Evolutionary conservation across 2,329 filamentous ascomycete species (phyloP), one percentile per base, ranked within the genome.

Genomic region (Ophidiomyces ophidiicola): DNA sequence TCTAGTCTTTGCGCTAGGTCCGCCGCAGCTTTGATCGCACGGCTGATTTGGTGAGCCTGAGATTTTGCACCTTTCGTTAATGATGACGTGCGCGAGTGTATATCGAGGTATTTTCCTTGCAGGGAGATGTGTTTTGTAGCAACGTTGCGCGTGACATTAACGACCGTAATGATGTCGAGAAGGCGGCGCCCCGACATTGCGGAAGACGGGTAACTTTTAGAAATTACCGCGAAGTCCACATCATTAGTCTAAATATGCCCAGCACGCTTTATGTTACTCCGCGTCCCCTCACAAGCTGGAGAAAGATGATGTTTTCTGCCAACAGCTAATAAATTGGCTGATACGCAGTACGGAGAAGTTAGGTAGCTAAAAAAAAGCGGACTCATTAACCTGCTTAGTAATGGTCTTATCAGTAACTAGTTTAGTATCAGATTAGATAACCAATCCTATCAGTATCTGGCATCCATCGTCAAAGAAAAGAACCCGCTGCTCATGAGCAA

Each of bases 111-210:
- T 39, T 70, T 68, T 39, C 68, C 64, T 15, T 75, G 74, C 34
- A 79, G 67, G 29, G 62, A 63, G 41, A 76, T 57, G 53, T 80
- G 76, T 56, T 76, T 72, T 59, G 60, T 67, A 52, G 78, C 80
- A 44, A 87, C 70, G 23, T 72, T 72, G 44, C 77, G 73, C 36
- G 80, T 79, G 55, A 76, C 81, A 65, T 71, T 76, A 58, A 80
- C 68, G 47, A 87, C 68, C 44, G 78, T 74, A 49, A 78, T 75
- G 51, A 81, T 66, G 63, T 87, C 82, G 55, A 86, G 54, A 70
- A 74, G 63, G 73, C 78, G 63, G 71, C 73, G 69, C 42, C 69
- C 69, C 39, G 69, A 65, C 70, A 74, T 74, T 26, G 33, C 44
- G 44, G 29, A 33, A 21, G 11, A 19, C 17, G 15, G 32, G 3